A percentile compares a stretch with the other conserved stretches of the same genome.
phyloP scores from a whole-genome alignment of 441 rosid genomes.

The Erysimum cheiri region DNA sequence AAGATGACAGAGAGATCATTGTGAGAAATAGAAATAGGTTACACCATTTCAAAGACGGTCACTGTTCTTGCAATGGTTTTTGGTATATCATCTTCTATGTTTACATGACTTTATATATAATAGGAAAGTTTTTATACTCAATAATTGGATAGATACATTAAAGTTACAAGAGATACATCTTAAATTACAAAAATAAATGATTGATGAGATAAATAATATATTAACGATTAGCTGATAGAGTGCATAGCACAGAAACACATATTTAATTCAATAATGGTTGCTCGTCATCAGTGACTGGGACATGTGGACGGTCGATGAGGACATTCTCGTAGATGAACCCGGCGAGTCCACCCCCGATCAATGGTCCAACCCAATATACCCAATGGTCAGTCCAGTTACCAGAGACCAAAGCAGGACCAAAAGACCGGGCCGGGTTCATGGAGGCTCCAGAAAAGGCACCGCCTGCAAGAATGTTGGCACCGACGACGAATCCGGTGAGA shows the following conservation, averaged over 20 bases:
- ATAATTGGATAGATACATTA: conserved; percentile 1
- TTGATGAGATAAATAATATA: not conserved
- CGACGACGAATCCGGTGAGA: conserved; percentile 79
- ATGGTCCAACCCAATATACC: conserved; percentile 96
- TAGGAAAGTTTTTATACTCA: not conserved
- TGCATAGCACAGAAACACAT: not conserved
- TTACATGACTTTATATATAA: not conserved
- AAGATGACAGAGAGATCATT: not conserved
- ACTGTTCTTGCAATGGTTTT: conserved; percentile 48
- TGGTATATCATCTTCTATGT: conserved; percentile 41
- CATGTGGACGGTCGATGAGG: conserved; percentile 64
- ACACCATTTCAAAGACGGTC: not conserved
- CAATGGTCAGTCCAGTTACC: conserved; percentile 92
- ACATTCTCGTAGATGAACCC: conserved; percentile 75
- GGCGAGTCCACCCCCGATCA: conserved; percentile 80
- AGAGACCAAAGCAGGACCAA: conserved; percentile 82
- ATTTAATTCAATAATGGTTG: conserved; percentile 36
- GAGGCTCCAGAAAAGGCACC: conserved; percentile 90
- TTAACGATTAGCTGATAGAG: no score
- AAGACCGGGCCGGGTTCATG: conserved; percentile 93
- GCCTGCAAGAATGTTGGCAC: conserved; percentile 83
- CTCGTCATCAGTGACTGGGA: conserved; percentile 46
- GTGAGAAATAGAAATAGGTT: not conserved
- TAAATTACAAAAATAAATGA: conserved; percentile 6
- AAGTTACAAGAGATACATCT: conserved; percentile 11